These are phyloP conservation scores for Quercus wislizeni DNA, from an alignment of 306 rosid species.

Conservation along the genomic window DNA sequence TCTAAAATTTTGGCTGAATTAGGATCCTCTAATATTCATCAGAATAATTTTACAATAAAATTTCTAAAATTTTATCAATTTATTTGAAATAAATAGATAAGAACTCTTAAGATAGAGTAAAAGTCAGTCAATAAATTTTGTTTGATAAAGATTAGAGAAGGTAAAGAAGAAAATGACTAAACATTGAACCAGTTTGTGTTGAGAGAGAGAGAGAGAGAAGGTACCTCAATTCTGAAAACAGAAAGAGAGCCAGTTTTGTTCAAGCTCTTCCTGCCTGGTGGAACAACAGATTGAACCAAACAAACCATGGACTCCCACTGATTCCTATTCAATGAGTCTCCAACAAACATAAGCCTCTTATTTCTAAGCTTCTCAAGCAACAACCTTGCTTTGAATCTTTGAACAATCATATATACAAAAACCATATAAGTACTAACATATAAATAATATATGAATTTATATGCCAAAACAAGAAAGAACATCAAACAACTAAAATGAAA, in stretches of 20 bases:
- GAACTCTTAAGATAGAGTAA: no score
- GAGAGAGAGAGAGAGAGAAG: background rate
- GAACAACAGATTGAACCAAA: slow-evolving; percentile 69
- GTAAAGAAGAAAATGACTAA: slow-evolving; percentile 5
- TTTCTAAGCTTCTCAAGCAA: slow-evolving; percentile 84
- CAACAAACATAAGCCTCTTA: slow-evolving; percentile 98
- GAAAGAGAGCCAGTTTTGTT: slow-evolving; percentile 69
- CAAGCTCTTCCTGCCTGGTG: slow-evolving; percentile 65
- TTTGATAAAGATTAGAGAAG: background rate
- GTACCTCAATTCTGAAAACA: slow-evolving; percentile 71
- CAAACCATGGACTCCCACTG: slow-evolving; percentile 99
- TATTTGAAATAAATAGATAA: no score
- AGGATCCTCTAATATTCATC: no score
- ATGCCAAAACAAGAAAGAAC: background rate
- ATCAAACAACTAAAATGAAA: background rate
- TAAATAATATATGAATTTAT: background rate
- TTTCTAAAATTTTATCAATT: no score
- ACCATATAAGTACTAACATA: background rate
- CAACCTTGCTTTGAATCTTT: slow-evolving; percentile 77
- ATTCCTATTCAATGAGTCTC: slow-evolving; percentile 91
- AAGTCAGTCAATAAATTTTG: background rate
- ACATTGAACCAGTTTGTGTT: background rate
- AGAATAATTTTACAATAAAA: no score
- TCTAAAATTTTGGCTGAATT: no score
- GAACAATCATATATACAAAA: background rate